Percentiles rank a stretch among this genome's conserved stretches.
phyloP scores from a whole-genome alignment of 2,329 filamentous ascomycete species.

The Alternaria rosae region DNA sequence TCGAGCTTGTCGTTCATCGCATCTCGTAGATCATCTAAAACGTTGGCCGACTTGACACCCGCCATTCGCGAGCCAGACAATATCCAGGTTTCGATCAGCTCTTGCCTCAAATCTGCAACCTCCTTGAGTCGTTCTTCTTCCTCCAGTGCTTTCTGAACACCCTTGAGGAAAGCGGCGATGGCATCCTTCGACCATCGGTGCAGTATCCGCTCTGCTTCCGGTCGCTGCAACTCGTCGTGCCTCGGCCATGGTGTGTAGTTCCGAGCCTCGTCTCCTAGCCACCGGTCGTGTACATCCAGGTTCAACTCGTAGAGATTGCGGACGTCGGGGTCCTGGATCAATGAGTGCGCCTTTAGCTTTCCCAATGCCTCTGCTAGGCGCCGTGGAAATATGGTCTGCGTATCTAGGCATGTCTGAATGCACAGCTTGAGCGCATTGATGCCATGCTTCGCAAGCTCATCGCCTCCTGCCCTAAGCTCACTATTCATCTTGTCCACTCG shows the following conservation, averaged over 20 bases:
- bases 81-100: conserved; percentile 78
- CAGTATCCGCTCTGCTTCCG: conserved; percentile 52
- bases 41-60: conserved; percentile 71
- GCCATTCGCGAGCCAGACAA: conserved; percentile 69
- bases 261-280: conserved; percentile 82
- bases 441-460: conserved; percentile 61
- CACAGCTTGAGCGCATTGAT: conserved; percentile 75
- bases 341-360: conserved; percentile 71
- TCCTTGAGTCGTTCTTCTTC: conserved; percentile 70
- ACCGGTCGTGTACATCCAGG: conserved; percentile 77
- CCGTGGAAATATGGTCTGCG: conserved; percentile 76
- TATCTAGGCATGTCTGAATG: conserved; percentile 77
- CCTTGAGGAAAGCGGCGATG: conserved; percentile 58
- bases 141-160: conserved; percentile 67
- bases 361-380: conserved; percentile 74
- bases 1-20: conserved; percentile 74
- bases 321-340: conserved; percentile 76
- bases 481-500: conserved; percentile 72
- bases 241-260: conserved; percentile 88
- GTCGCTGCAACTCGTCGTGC: conserved; percentile 69
- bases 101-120: conserved; percentile 73
- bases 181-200: conserved; percentile 52
- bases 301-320: conserved; percentile 72
- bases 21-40: conserved; percentile 73
- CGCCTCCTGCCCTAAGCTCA: conserved; percentile 62